Evolutionary conservation across 306 rosid genomes (phyloP).

Genomic region (Alnus glutinosa): DNA sequence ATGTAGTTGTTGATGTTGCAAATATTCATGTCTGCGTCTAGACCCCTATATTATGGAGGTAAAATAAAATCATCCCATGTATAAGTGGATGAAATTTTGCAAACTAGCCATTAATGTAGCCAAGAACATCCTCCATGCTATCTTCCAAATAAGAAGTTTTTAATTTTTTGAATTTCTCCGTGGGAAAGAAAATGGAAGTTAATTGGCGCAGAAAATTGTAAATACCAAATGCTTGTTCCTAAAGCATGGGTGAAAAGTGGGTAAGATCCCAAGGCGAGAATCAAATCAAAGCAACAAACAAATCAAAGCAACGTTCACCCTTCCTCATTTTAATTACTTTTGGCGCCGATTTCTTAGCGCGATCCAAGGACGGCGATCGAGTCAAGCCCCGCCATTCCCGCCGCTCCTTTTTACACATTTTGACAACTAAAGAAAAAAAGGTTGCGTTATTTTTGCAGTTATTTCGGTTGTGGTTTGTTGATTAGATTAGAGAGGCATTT

Average conservation of each 20-base stretch:
- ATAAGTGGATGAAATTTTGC: too few relatives aligned
- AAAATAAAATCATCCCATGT: too few relatives aligned
- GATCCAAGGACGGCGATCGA: constrained; percentile 31
- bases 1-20: too few relatives aligned
- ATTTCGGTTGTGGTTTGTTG: constrained; percentile 17
- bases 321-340: constrained; percentile 15
- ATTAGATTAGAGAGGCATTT: constrained; percentile 24
- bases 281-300: constrained; percentile 29
- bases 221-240: constrained; percentile 27
- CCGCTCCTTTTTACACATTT: constrained; percentile 38
- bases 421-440: constrained; percentile 19
- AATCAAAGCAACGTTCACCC: constrained; percentile 21
- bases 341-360: constrained; percentile 59
- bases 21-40: too few relatives aligned
- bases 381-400: constrained; percentile 56
- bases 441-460: constrained; percentile 5
- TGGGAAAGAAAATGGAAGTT: too few relatives aligned
- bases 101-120: too few relatives aligned
- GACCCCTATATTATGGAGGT: too few relatives aligned
- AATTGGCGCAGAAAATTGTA: too few relatives aligned
- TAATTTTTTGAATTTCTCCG: too few relatives aligned
- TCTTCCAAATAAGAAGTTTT: too few relatives aligned
- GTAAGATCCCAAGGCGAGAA: constrained; percentile 31
- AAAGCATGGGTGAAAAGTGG: constrained; percentile 42
- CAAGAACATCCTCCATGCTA: too few relatives aligned